Conservation (phyloP, 148 eudicot species). For the Euryodendron excelsum region DNA sequence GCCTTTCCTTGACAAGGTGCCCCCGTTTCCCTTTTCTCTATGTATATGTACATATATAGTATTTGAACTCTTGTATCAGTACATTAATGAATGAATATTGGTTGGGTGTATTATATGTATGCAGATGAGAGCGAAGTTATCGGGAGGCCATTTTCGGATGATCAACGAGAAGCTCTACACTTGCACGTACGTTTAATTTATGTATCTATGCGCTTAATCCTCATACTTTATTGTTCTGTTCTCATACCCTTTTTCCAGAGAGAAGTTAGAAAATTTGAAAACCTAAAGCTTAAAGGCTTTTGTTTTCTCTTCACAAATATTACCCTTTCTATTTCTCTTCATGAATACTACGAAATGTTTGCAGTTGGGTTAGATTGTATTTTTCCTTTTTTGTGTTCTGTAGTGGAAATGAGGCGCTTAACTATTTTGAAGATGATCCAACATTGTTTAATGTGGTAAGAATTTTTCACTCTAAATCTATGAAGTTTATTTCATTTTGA, state of each 20-base stretch:
- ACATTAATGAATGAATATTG: too few relatives aligned
- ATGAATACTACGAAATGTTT: too few relatives aligned
- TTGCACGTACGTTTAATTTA: constrained; percentile 56
- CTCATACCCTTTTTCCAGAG: too few relatives aligned
- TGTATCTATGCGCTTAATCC: neutral
- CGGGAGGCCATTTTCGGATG: constrained; percentile 95
- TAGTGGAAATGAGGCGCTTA: constrained; percentile 85
- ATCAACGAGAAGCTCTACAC: constrained; percentile 96
- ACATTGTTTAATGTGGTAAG: constrained; percentile 70
- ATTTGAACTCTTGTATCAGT: neutral
- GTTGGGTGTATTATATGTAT: too few relatives aligned
- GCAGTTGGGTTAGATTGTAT: too few relatives aligned
- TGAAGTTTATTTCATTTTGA: too few relatives aligned
- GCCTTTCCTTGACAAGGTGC: constrained; percentile 59
- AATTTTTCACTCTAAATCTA: too few relatives aligned
- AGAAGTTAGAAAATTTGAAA: too few relatives aligned
- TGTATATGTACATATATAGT: neutral
- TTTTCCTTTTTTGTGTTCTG: constrained; percentile 9
- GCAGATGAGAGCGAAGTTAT: constrained; percentile 82
- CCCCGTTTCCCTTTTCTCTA: too few relatives aligned
- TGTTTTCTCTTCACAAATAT: too few relatives aligned
- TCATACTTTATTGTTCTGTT: neutral
- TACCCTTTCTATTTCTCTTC: too few relatives aligned
- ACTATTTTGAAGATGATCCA: constrained; percentile 79
- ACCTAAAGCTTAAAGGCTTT: too few relatives aligned